Evolutionary conservation across 257 asterid species (phyloP), one percentile per base, ranked within the genome.

Genomic region (Nicotiana tomentosiformis): DNA sequence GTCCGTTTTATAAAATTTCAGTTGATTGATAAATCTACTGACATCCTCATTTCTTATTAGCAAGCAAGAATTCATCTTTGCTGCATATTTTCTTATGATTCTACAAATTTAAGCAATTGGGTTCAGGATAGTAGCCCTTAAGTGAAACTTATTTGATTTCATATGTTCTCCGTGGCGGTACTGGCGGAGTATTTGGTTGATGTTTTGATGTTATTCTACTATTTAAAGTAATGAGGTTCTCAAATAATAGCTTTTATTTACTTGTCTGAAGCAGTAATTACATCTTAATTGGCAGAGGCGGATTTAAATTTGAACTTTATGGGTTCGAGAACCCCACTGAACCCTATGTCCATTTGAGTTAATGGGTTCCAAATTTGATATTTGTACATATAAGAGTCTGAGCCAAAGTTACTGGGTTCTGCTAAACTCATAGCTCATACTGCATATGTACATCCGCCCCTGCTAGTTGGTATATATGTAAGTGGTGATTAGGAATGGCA

Each of bases 401-500:
- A 43, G 51, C 51, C 51, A 8, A 43, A 70, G 2, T 43, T 39
- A n/a, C 5, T 35, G 17, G 10, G 30, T 68, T 35, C 77, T 18
- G 35, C 51, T 17, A 51, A 17, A 66, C 29, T 23, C 26, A 16
- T 33, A 66, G 20, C 51, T 66, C 51, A 8, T 66, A 33, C 51
- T 10, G 32, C 12, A 16, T 14, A 55, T 55, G 33, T 10, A 17
- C n/a, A 55, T 55, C 20, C 60, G n/a, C 60, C 7, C 18, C 60
- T 55, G 6, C 20, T 55, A 55, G 7, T 15, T 16, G 60, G 60
- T 55, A 15, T 55, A 12, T 12, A 17, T 57, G 9, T 12, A 4
- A 80, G 9, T 66, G 30, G 66, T 49, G 64, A 51, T 66, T 76
- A 60, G 84, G 69, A 46, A 92, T 88, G 91, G 86, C 84, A 62